Evolutionary conservation across 2,329 filamentous ascomycete genomes (phyloP).

Genomic region (Fusarium subglutinans): DNA sequence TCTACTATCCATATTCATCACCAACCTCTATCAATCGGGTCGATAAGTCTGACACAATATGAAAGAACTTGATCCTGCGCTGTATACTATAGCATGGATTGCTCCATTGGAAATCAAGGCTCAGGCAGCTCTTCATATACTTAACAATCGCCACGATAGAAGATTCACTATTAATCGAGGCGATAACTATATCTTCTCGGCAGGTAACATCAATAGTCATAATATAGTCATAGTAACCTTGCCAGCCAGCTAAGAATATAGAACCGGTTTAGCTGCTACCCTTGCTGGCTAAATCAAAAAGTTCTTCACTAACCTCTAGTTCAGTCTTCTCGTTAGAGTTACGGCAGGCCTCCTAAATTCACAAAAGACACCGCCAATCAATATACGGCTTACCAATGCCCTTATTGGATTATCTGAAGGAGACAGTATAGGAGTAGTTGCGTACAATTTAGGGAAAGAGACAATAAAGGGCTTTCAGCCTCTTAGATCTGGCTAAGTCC

Average conservation of each 20-base stretch:
- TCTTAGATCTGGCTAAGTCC: constrained; percentile 35
- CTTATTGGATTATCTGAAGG: constrained; percentile 44
- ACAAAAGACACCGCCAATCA: constrained; percentile 32
- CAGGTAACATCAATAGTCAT: constrained; percentile 49
- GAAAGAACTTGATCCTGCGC: constrained; percentile 10
- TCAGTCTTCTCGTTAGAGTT: constrained; percentile 50
- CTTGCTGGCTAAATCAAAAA: constrained; percentile 48
- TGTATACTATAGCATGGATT: constrained; percentile 51
- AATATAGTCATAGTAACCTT: constrained; percentile 49
- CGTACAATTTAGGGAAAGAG: no score
- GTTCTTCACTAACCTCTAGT: constrained; percentile 49
- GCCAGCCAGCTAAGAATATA: constrained; percentile 46
- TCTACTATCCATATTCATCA: fast-evolving
- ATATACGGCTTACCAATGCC: constrained; percentile 52
- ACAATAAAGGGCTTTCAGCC: no score
- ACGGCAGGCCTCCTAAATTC: constrained; percentile 48
- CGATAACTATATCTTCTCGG: constrained; percentile 50
- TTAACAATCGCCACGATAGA: constrained; percentile 47
- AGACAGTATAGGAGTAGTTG: constrained; percentile 40
- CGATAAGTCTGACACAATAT: neutral
- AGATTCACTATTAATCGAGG: constrained; percentile 44
- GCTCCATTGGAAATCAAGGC: constrained; percentile 51
- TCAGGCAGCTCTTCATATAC: constrained; percentile 46
- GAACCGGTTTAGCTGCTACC: constrained; percentile 46
- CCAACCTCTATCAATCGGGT: neutral